A percentile compares a stretch with the other conserved stretches of the same genome.
Evolutionary conservation across 2,329 filamentous ascomycete genomes (phyloP).

Genomic region (Spiromastix sp.): DNA sequence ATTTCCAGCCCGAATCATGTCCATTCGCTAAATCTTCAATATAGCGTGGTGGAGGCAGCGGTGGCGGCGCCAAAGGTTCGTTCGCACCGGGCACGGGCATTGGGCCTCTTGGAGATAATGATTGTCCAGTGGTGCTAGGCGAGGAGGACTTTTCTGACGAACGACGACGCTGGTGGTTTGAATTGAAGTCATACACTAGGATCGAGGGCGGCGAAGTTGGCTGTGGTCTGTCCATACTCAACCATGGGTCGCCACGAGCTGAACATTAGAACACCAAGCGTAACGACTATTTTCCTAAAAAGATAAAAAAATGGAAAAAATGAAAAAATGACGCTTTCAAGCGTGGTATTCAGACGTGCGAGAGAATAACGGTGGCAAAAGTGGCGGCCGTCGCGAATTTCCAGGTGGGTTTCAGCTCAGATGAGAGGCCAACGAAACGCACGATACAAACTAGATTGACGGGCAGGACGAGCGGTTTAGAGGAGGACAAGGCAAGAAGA

Average conservation of each 20-base stretch:
- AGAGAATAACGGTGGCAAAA: slow-evolving; percentile 9
- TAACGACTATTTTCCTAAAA: too few species aligned
- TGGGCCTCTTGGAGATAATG: slow-evolving; percentile 38
- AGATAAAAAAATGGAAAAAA: slow-evolving; percentile 9
- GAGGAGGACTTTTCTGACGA: slow-evolving; percentile 25
- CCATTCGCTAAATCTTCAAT: slow-evolving; percentile 47
- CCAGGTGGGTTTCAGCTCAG: slow-evolving; percentile 9
- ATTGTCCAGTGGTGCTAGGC: slow-evolving; percentile 31
- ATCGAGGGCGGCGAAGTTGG: slow-evolving; percentile 31
- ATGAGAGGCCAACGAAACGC: slow-evolving; percentile 6
- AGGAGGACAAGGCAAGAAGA: not conserved
- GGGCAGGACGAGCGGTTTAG: slow-evolving; percentile 5
- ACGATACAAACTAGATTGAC: slow-evolving; percentile 9
- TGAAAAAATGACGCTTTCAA: slow-evolving; percentile 4
- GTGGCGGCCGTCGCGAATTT: slow-evolving; percentile 9
- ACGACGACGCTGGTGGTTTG: slow-evolving; percentile 17
- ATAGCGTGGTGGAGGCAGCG: slow-evolving; percentile 52
- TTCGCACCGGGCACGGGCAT: slow-evolving; percentile 54
- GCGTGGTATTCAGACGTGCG: not conserved
- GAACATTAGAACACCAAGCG: slow-evolving; percentile 9
- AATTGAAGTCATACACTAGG: slow-evolving; percentile 30
- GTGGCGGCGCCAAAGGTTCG: slow-evolving; percentile 44
- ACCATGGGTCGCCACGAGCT: slow-evolving; percentile 16
- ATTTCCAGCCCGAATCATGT: slow-evolving; percentile 53
- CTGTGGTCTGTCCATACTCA: slow-evolving; percentile 37